Conservation (phyloP, 2,329 filamentous ascomycete species). For the Penicillium sp. region DNA sequence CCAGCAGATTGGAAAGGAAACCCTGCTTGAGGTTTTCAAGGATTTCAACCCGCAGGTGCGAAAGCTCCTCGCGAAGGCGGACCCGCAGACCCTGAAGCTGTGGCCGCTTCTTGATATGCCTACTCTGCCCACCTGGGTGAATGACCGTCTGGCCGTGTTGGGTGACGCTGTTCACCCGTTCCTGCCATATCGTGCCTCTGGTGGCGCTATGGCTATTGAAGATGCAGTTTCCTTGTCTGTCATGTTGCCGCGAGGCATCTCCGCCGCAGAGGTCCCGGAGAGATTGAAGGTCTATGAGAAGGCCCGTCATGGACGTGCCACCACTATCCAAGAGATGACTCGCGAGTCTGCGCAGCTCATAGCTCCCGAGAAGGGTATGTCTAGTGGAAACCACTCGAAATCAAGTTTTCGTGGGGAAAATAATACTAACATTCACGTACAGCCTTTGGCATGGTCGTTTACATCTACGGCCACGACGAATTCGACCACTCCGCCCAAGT, state of each 20-base stretch:
- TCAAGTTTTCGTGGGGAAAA: too few species aligned
- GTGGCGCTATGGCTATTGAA: constrained; percentile 69
- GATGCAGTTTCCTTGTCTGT: constrained; percentile 66
- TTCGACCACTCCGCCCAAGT: constrained; percentile 60
- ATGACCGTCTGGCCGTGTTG: constrained; percentile 61
- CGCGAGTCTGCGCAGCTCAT: constrained; percentile 49
- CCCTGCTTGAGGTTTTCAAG: constrained; percentile 36
- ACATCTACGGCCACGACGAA: constrained; percentile 66
- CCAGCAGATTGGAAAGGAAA: constrained; percentile 34
- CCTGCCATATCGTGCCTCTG: constrained; percentile 67
- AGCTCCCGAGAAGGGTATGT: constrained; percentile 26
- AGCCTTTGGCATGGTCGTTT: constrained; percentile 44
- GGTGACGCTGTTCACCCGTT: constrained; percentile 75
- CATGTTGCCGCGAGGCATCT: constrained; percentile 59
- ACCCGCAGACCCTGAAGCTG: constrained; percentile 57
- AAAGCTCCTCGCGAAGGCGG: constrained; percentile 47
- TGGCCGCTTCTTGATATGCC: constrained; percentile 70
- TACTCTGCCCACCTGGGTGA: constrained; percentile 61
- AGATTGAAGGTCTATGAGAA: constrained; percentile 66
- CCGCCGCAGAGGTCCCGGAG: constrained; percentile 56
- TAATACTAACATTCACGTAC: not conserved
- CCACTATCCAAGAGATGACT: constrained; percentile 62
- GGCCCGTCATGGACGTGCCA: constrained; percentile 63
- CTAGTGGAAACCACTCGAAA: not conserved
- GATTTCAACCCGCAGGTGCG: constrained; percentile 53